phyloP scores from a whole-genome alignment of 2,329 filamentous ascomycete genomes.

The Cladophialophora immunda region DNA sequence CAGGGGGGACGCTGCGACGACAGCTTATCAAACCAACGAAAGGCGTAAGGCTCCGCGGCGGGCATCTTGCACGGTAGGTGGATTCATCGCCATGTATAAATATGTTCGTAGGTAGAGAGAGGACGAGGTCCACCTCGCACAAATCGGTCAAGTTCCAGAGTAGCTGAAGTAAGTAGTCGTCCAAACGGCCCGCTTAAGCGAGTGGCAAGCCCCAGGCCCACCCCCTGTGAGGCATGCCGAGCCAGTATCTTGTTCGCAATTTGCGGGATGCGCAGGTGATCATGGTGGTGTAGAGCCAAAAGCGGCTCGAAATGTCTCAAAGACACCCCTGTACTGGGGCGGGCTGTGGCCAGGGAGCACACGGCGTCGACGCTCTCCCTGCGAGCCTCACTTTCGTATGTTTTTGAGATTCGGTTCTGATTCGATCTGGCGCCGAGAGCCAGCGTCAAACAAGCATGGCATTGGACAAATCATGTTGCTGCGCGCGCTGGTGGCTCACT shows the following conservation, averaged over 20 bases:
- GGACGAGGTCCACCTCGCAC: not conserved
- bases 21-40: not conserved
- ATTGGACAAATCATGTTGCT: not conserved
- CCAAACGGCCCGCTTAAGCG: not conserved
- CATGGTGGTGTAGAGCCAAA: not conserved
- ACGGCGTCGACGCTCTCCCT: not conserved
- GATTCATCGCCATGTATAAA: not conserved
- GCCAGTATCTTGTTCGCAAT: not conserved
- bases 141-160: not conserved
- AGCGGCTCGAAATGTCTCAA: slow-evolving; percentile 1
- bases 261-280: not conserved
- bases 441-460: not conserved
- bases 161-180: not conserved
- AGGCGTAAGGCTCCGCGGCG: not conserved
- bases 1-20: not conserved
- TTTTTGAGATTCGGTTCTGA: not conserved
- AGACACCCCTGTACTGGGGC: not conserved
- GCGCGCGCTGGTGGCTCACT: not conserved
- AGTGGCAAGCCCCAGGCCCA: not conserved
- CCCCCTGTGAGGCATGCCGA: not conserved
- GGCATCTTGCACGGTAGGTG: not conserved
- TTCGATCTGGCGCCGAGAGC: not conserved
- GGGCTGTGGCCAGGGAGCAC: not conserved
- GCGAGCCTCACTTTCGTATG: not conserved
- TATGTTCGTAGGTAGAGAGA: not conserved